Conservation (phyloP, 2,329 filamentous ascomycete species). For the Xylaria sp. region DNA sequence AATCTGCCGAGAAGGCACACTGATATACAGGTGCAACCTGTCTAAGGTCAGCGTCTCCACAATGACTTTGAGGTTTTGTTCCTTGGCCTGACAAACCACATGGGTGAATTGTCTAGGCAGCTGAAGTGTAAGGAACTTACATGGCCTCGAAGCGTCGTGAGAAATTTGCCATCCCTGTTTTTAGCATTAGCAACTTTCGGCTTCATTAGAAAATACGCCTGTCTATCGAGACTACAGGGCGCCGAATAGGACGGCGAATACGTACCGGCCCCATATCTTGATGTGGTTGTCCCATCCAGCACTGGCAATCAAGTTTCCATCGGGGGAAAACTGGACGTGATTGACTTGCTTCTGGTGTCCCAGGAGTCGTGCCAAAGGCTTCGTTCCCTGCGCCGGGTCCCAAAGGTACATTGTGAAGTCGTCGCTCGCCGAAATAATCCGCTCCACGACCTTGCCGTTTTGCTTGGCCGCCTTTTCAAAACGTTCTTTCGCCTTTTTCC, state of each 20-base stretch:
- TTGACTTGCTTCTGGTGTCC: slow-evolving; percentile 98
- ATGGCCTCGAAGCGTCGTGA: slow-evolving; percentile 85
- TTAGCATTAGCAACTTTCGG: slow-evolving; percentile 19
- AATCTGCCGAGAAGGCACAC: slow-evolving; percentile 90
- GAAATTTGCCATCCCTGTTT: slow-evolving; percentile 69
- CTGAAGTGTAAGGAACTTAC: slow-evolving; percentile 46
- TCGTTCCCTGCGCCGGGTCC: slow-evolving; percentile 76
- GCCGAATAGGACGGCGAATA: slow-evolving; percentile 5
- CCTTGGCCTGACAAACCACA: not conserved
- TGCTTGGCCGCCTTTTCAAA: slow-evolving; percentile 85
- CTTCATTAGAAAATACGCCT: not conserved
- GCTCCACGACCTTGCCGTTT: slow-evolving; percentile 76
- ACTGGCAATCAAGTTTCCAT: slow-evolving; percentile 84
- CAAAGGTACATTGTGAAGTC: slow-evolving; percentile 97
- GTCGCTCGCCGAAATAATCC: slow-evolving; percentile 86
- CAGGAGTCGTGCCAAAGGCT: slow-evolving; percentile 84
- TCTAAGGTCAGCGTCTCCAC: slow-evolving; percentile 9
- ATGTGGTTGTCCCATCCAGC: slow-evolving; percentile 93
- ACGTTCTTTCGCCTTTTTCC: slow-evolving; percentile 74
- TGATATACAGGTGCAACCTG: slow-evolving; percentile 81
- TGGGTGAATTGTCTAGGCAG: not conserved
- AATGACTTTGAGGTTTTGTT: not conserved
- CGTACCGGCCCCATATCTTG: slow-evolving; percentile 80
- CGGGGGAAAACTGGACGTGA: slow-evolving; percentile 90
- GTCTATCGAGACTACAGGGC: not conserved